Conservation (phyloP, 2,329 filamentous ascomycete genomes). For the Tolypocladium pustulatum region DNA sequence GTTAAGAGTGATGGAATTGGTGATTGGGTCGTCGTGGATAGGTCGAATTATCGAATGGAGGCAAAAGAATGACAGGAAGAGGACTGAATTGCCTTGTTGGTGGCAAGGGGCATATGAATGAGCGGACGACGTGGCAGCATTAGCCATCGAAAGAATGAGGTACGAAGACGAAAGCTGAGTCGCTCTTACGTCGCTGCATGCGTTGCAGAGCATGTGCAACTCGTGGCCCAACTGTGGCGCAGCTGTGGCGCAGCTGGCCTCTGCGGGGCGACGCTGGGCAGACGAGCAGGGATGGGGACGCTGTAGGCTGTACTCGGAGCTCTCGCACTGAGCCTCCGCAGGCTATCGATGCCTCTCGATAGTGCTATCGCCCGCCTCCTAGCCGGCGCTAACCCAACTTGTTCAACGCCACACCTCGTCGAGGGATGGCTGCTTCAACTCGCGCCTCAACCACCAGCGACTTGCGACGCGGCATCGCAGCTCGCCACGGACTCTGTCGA, state of each 20-base stretch:
- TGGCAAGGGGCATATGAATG: neutral
- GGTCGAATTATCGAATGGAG: neutral
- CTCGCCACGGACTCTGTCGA: neutral
- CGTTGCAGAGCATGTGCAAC: conserved; percentile 1
- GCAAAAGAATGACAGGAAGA: neutral
- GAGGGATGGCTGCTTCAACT: neutral
- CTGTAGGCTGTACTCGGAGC: neutral
- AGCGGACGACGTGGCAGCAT: neutral
- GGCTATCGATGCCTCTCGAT: too few species aligned
- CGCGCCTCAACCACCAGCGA: neutral
- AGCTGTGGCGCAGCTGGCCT: neutral
- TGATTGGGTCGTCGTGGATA: neutral
- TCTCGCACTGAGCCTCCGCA: neutral
- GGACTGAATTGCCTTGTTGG: neutral
- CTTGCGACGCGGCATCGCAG: conserved; percentile 1
- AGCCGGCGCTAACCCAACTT: too few species aligned
- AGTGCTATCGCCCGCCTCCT: too few species aligned
- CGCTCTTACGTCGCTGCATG: conserved; percentile 2
- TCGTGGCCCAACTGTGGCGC: neutral
- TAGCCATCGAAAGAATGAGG: neutral
- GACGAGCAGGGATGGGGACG: neutral
- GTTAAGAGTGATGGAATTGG: neutral
- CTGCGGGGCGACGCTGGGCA: neutral
- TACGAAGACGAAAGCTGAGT: neutral
- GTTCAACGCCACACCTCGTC: too few species aligned